Evolutionary conservation across 2,329 filamentous ascomycete species (phyloP).

Genomic region (Ustulina deusta): DNA sequence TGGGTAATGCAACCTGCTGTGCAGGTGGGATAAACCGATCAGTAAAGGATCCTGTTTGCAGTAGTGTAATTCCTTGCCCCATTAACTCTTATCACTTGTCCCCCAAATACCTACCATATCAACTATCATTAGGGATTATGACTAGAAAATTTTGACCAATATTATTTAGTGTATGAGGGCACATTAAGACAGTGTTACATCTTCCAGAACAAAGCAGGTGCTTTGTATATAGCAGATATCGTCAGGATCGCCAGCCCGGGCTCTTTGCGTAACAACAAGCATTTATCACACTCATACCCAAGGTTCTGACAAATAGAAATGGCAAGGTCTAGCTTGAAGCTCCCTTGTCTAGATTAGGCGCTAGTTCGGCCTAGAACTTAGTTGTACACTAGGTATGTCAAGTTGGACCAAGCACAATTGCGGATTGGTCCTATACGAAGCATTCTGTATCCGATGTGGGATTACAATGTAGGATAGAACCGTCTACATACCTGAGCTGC

Average conservation of each 20-base stretch:
- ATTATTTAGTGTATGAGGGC: neutral
- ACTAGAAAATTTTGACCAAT: neutral
- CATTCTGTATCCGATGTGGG: conserved; percentile 1
- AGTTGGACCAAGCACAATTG: neutral
- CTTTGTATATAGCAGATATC: too few relatives aligned
- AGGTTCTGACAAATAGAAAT: too few relatives aligned
- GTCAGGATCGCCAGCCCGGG: too few relatives aligned
- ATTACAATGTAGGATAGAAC: neutral
- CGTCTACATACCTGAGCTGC: neutral
- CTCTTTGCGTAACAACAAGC: too few relatives aligned
- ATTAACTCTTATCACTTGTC: neutral
- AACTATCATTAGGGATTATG: neutral
- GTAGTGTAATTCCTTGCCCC: neutral
- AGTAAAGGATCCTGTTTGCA: neutral
- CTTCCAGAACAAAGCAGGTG: too few relatives aligned
- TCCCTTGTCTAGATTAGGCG: conserved; percentile 10
- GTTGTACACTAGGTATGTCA: neutral
- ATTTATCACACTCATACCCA: too few relatives aligned
- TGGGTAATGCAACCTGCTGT: neutral
- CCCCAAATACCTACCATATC: neutral
- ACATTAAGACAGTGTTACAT: too few relatives aligned
- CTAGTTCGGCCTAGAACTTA: conserved; percentile 23
- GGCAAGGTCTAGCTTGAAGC: conserved; percentile 1
- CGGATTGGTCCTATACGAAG: neutral
- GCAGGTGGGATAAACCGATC: neutral